Percentiles rank a stretch among this genome's conserved stretches.
phyloP scores from a whole-genome alignment of 805 yeast genomes.

The Saturnispora zaruensis region DNA sequence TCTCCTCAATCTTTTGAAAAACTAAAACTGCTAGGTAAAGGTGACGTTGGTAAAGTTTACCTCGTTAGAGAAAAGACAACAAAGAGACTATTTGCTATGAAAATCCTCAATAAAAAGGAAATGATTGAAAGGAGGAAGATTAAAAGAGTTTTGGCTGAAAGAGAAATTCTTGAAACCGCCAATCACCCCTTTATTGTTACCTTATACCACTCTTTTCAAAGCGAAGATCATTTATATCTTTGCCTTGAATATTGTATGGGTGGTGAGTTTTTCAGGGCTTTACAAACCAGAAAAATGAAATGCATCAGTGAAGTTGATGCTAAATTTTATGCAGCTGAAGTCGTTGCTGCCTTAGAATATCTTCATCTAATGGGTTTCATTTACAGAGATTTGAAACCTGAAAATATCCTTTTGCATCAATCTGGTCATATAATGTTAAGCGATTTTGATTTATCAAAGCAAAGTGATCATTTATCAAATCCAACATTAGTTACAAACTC shows the following conservation, averaged over 20 bases:
- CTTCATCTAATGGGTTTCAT: slow-evolving; percentile 95
- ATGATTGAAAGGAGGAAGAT: slow-evolving; percentile 94
- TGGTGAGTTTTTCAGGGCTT: slow-evolving; percentile 94
- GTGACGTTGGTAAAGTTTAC: slow-evolving; percentile 96
- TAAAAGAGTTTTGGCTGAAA: slow-evolving; percentile 92
- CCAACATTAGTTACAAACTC: slow-evolving; percentile 52
- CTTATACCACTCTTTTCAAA: slow-evolving; percentile 90
- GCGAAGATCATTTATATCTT: slow-evolving; percentile 79
- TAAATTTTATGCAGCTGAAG: slow-evolving; percentile 91
- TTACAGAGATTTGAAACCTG: slow-evolving; percentile 94
- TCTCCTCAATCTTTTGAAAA: slow-evolving; percentile 83
- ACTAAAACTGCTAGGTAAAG: slow-evolving; percentile 84
- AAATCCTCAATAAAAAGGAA: slow-evolving; percentile 79
- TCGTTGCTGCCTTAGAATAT: slow-evolving; percentile 92
- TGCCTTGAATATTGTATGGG: slow-evolving; percentile 99
- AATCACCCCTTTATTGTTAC: slow-evolving; percentile 98
- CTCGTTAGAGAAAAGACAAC: slow-evolving; percentile 76
- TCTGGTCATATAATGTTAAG: slow-evolving; percentile 97
- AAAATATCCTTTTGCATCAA: slow-evolving; percentile 86
- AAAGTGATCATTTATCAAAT: slow-evolving; percentile 63
- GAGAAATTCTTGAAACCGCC: slow-evolving; percentile 88
- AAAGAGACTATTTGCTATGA: slow-evolving; percentile 81
- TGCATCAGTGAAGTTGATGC: slow-evolving; percentile 87
- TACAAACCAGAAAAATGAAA: slow-evolving; percentile 82
- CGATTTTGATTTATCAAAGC: slow-evolving; percentile 93